Conservation (phyloP, 495 filamentous ascomycete genomes). For the Trichodelitschia bisporula region DNA sequence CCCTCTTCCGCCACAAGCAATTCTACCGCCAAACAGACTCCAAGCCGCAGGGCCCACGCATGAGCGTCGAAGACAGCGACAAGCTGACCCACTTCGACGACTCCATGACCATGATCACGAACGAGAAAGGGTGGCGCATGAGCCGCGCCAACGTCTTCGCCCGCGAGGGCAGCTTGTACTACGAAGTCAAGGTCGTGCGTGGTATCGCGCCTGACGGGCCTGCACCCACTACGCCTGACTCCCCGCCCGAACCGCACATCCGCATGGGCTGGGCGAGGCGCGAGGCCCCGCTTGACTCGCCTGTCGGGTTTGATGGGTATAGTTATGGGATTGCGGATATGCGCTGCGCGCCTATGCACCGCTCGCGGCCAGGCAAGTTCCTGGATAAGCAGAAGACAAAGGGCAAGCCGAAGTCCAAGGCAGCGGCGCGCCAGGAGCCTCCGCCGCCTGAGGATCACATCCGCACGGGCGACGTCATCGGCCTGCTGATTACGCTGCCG, state of each 20-base stretch:
- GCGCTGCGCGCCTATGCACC: slow-evolving; percentile 72
- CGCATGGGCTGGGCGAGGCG: slow-evolving; percentile 75
- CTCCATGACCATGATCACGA: slow-evolving; percentile 34
- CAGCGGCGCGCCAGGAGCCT: slow-evolving; percentile 28
- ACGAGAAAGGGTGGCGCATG: slow-evolving; percentile 63
- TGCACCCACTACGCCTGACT: slow-evolving; percentile 4
- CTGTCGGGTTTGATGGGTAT: slow-evolving; percentile 89
- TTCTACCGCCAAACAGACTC: slow-evolving; percentile 79
- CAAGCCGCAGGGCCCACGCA: slow-evolving; percentile 50
- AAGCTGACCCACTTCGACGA: slow-evolving; percentile 46
- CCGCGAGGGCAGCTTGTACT: slow-evolving; percentile 80
- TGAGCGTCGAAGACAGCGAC: slow-evolving; percentile 81
- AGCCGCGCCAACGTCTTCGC: slow-evolving; percentile 74
- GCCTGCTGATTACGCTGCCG: slow-evolving; percentile 75
- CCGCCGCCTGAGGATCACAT: slow-evolving; percentile 22
- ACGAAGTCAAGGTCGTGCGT: slow-evolving; percentile 70
- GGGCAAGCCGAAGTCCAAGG: slow-evolving; percentile 8
- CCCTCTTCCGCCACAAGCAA: slow-evolving; percentile 58
- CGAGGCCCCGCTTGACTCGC: slow-evolving; percentile 76
- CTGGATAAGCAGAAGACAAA: slow-evolving; percentile 9
- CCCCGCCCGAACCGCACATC: slow-evolving; percentile 31
- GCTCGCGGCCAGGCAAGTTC: slow-evolving; percentile 33
- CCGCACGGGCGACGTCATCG: slow-evolving; percentile 77
- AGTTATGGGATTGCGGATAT: slow-evolving; percentile 85
- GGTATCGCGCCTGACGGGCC: slow-evolving; percentile 27